These are phyloP conservation scores for Aspergillus ostianus DNA, from an alignment of 495 filamentous ascomycete species.

Conservation along the genomic window DNA sequence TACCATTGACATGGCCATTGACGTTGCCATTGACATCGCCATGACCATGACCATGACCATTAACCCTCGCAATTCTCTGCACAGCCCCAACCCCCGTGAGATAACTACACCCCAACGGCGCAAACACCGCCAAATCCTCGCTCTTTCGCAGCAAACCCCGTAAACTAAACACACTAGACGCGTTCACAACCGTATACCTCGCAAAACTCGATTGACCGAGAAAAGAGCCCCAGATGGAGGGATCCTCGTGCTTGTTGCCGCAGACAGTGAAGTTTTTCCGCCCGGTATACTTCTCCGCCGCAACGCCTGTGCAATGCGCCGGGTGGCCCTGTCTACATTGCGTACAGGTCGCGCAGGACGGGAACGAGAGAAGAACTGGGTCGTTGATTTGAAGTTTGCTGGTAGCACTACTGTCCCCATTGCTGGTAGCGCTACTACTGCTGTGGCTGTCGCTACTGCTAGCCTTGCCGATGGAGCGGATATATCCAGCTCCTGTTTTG, in stretches of 20 bases:
- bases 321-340: slow-evolving; percentile 23
- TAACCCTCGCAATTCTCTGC: slow-evolving; percentile 26
- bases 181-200: slow-evolving; percentile 27
- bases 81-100: slow-evolving; percentile 43
- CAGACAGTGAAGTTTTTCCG: slow-evolving; percentile 33
- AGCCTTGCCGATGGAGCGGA: slow-evolving; percentile 31
- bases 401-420: background rate
- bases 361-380: slow-evolving; percentile 45
- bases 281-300: background rate
- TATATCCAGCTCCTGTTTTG: slow-evolving; percentile 37
- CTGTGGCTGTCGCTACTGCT: too few relatives aligned
- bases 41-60: too few relatives aligned
- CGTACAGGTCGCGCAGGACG: slow-evolving; percentile 35
- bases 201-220: slow-evolving; percentile 44
- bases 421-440: too few relatives aligned
- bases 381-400: slow-evolving; percentile 41
- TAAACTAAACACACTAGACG: slow-evolving; percentile 26
- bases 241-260: slow-evolving; percentile 5
- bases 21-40: too few relatives aligned
- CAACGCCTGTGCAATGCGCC: slow-evolving; percentile 31
- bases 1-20: too few relatives aligned
- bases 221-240: slow-evolving; percentile 25
- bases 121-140: slow-evolving; percentile 34
- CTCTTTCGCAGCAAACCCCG: slow-evolving; percentile 11
- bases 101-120: slow-evolving; percentile 44